Base-by-base conservation (phyloP, 2,329 filamentous ascomycete genomes). In the Emmonsiellopsis sp. region DNA sequence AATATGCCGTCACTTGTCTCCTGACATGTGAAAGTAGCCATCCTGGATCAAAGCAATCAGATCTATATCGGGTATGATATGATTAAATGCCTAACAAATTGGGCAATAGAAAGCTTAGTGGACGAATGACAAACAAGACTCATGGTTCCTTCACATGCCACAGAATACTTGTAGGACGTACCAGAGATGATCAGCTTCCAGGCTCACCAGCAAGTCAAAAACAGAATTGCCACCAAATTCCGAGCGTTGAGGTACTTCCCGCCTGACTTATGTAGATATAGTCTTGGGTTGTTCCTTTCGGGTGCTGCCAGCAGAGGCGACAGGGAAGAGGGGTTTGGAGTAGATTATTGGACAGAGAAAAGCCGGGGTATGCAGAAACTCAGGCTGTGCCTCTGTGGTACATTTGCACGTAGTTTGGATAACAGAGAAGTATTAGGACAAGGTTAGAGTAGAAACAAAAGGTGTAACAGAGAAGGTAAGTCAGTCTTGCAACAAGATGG, bases 1-100 rank as follows among this genome's bases (percentile, higher is more conserved):
- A 42, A 9, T 39, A 36, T 14, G 40, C 46, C 14, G 40, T 45
- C 43, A 54, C 33, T 54, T 10, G 36, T 42, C 33, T 56, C 34
- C 14, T 49, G 39, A 44, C 54, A 59, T 59, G 57, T 59, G 57
- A 59, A 51, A 33, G 51, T 47, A 51, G 40, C 47, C 57, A 57
- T 56, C 31, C 33, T 51, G 27, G 14, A 14, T 53, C 32, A 37
- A 36, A 44, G 10, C 33, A 42, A n/a, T 11, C 50, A 33, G 37
- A 27, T 37, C 34, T 27, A 44, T 32, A 48, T 11, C 21, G 11
- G 33, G 8, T 45, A 34, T 51, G 11, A 4, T 21, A 33, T 44
- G 27, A 17, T 14, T 17, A 31, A 13, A 45, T 37, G 31, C 9
- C 32, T 27, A 8, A 17, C 13, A 53, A 47, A 37, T 14, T 37